Percentiles rank a stretch among this genome's conserved stretches.
These are phyloP conservation scores for Aspergillus wentii DNA, from an alignment of 495 filamentous ascomycete genomes.

Conservation along the genomic window DNA sequence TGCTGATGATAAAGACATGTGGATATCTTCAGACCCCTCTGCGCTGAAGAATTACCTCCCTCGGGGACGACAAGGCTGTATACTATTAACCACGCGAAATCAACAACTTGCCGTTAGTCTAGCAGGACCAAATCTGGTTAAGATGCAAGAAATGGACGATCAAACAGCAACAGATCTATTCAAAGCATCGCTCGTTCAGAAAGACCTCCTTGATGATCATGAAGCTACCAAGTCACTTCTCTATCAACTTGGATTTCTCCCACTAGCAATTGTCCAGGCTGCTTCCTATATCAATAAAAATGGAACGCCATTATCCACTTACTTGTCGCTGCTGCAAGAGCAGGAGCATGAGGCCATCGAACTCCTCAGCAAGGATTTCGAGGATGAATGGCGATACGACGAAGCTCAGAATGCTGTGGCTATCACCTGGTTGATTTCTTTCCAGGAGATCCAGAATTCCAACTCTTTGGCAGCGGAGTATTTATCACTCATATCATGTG, in stretches of 20 bases:
- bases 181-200: conserved; percentile 19
- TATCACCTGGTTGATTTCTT: conserved; percentile 51
- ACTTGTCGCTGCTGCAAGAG: conserved; percentile 37
- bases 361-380: conserved; percentile 47
- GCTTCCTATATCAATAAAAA: conserved; percentile 42
- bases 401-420: conserved; percentile 46
- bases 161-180: conserved; percentile 12
- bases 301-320: conserved; percentile 26
- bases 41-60: conserved; percentile 19
- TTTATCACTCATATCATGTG: conserved; percentile 38
- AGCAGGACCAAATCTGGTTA: conserved; percentile 12
- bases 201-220: conserved; percentile 13
- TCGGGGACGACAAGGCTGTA: conserved; percentile 18
- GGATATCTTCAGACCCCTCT: conserved; percentile 1
- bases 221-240: conserved; percentile 15
- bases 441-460: conserved; percentile 36
- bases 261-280: conserved; percentile 39
- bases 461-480: conserved; percentile 27
- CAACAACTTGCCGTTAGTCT: conserved; percentile 18
- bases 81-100: conserved; percentile 37
- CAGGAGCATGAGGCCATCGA: conserved; percentile 33
- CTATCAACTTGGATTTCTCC: conserved; percentile 24
- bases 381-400: conserved; percentile 36
- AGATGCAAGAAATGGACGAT: conserved; percentile 23
- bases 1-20: conserved; percentile 31